Base-by-base conservation (phyloP, 495 filamentous ascomycete genomes). In the Collariella sp. region DNA sequence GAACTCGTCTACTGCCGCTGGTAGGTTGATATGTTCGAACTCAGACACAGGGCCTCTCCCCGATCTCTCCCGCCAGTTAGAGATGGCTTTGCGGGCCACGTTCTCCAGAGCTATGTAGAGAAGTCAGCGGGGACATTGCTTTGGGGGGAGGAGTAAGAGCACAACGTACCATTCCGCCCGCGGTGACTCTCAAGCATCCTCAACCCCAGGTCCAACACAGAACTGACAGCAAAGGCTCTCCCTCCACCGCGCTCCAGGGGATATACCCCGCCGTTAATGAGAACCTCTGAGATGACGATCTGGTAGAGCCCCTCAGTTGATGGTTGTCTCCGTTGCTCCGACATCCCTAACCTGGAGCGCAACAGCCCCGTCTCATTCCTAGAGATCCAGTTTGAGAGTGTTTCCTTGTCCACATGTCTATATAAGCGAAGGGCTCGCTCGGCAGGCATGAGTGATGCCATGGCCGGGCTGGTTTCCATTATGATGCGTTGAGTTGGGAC, bases 181-280 rank as follows among this genome's bases (percentile, higher is more conserved):
- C 60, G 45, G 5, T 7, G 15, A 18, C 56, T 57, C 48, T 62
- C 60, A 13, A 62, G 20, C 56, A 62, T 62, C 33, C 60, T 41
- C 42, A 62, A 7, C 15, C 60, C 60, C 1, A 62, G 46, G 39
- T 62, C 60, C 18, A 62, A 26, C 15, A 62, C 60, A 1, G 56
- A n/a, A 0, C 56, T 46, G 12, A 62, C 56, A 2, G 57, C 46
- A 40, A 58, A 57, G 0, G 56, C 53, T 39, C 54, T 26, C 6
- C 60, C 54, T 5, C 56, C 50, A 7, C 49, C 53, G 7, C 33
- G 46, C 9, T 59, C 60, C 13, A 62, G 46, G 33, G 60, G 42
- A 33, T 39, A 34, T 16, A 38, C 52, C 12, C n/a, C 4, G 36
- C 50, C 46, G 11, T 51, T 34, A 29, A 59, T 52, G n/a, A 55